Evolutionary conservation across 345 rosid genomes (phyloP).

Genomic region (Erodium maritimum): DNA sequence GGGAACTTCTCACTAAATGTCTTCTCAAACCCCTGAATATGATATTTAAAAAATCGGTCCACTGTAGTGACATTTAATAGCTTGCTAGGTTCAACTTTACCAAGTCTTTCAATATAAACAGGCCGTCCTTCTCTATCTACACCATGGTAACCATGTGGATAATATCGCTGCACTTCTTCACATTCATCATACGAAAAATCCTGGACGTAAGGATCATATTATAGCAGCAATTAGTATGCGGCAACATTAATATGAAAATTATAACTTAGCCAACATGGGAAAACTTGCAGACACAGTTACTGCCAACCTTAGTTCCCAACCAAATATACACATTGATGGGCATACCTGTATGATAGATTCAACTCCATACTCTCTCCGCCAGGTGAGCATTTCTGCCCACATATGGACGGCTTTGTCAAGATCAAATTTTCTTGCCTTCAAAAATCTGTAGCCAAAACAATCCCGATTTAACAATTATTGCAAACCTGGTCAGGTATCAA

Average conservation of each 20-base stretch:
- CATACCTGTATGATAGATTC: constrained; percentile 81
- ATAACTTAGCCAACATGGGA: not conserved
- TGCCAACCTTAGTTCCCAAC: not conserved
- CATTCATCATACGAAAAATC: constrained; percentile 81
- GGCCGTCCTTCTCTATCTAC: constrained; percentile 84
- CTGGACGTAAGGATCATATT: constrained; percentile 21
- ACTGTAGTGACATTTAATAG: constrained; percentile 72
- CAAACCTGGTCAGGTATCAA: too few species aligned
- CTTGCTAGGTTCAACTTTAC: constrained; percentile 65
- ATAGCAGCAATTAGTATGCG: constrained; percentile 4
- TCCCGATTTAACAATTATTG: constrained; percentile 1
- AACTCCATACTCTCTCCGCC: constrained; percentile 65
- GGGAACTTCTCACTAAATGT: constrained; percentile 80
- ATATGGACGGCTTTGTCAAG: constrained; percentile 61
- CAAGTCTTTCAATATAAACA: constrained; percentile 75
- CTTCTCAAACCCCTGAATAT: constrained; percentile 87
- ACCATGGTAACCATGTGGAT: constrained; percentile 98
- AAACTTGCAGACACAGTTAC: constrained; percentile 7
- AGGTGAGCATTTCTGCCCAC: constrained; percentile 93
- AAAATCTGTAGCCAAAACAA: constrained; percentile 38
- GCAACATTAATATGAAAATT: not conserved
- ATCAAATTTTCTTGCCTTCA: constrained; percentile 84
- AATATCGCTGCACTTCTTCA: constrained; percentile 63
- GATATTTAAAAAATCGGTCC: constrained; percentile 83
- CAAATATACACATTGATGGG: not conserved